Evolutionary conservation across 1,284 basidiomycete genomes (phyloP), one percentile per base, ranked within the genome.

Genomic region (Lignosus rhinocerotis): DNA sequence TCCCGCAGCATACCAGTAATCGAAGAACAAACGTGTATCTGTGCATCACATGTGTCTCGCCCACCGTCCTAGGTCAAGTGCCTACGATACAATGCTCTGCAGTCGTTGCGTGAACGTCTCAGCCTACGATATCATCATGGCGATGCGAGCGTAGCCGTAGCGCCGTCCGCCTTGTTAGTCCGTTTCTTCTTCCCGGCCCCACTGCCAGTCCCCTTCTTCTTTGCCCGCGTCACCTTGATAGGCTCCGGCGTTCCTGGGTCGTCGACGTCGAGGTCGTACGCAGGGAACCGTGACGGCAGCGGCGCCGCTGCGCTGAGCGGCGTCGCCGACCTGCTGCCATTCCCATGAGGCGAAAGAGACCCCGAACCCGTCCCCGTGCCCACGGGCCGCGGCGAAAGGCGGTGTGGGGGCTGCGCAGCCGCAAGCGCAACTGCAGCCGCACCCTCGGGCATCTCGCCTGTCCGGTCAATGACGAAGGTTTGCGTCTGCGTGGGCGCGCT

Each of bases 401-500:
- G 25, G 21, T n/a, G 33, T 33, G 42, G 1, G 62, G 48, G 60
- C 51, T 32, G 66, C 52, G 39, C 63, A 66, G 56, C 34, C 59
- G 60, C 25, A 71, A 58, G 8, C 63, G 36, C n/a, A 61, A 47
- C 53, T 60, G n/a, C 52, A 64, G 60, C 46, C 59, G 78, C 80
- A 33, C 84, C 82, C 43, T 83, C 81, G 1, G 93, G 94, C 88
- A 95, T 92, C 73, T 94, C 93, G 1, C 94, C 94, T 0, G 86
- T 82, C 65, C 83, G 83, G 64, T 95, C 92, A 62, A 96, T 83
- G 21, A 83, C 75, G 60, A 84, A 90, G 14, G 69, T 59, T 53
- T 70, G 72, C 45, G 68, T 51, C 21, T 53, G 45, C 36, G 36
- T 12, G 7, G 68, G 60, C 19, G 66, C 56, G 62, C 67, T 70